These are phyloP conservation scores for Croton setiger DNA, from an alignment of 441 rosid genomes.

Conservation along the genomic window DNA sequence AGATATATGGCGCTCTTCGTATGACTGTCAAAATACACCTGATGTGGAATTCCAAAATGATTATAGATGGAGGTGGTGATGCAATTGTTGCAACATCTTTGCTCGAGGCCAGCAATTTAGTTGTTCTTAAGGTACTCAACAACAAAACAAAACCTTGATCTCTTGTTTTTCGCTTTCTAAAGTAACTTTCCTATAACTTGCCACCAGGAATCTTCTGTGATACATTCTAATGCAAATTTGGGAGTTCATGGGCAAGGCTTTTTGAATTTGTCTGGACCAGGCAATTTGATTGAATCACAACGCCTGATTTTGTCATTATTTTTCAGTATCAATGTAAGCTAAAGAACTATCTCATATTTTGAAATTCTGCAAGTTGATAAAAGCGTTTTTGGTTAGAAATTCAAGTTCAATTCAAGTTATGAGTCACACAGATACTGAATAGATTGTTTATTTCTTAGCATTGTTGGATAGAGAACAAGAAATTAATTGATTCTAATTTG, in stretches of 20 bases:
- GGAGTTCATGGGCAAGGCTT: constrained; percentile 94
- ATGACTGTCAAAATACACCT: constrained; percentile 86
- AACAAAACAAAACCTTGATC: constrained; percentile 1
- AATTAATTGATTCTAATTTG: constrained; percentile 4
- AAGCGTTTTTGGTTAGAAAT: constrained; percentile 1
- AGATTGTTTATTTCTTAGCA: not conserved
- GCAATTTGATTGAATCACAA: constrained; percentile 79
- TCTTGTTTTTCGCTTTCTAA: constrained; percentile 15
- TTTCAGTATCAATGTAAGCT: constrained; percentile 69
- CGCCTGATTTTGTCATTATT: constrained; percentile 78
- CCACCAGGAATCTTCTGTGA: constrained; percentile 74
- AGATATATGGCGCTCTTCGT: constrained; percentile 90
- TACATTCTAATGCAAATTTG: constrained; percentile 87
- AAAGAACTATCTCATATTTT: constrained; percentile 16
- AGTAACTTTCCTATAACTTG: constrained; percentile 8
- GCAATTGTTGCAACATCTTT: constrained; percentile 66
- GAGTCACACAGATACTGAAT: not conserved
- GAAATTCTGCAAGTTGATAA: constrained; percentile 7
- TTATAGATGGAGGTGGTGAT: constrained; percentile 73
- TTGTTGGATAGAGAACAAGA: not conserved
- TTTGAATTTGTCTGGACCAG: constrained; percentile 75
- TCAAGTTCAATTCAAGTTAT: not conserved
- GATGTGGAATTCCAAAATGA: constrained; percentile 92
- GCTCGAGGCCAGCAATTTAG: constrained; percentile 85
- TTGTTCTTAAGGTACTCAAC: constrained; percentile 75